These are phyloP conservation scores for Phaeoacremonium minimum DNA, from an alignment of 2,329 filamentous ascomycete species.

Conservation along the genomic window DNA sequence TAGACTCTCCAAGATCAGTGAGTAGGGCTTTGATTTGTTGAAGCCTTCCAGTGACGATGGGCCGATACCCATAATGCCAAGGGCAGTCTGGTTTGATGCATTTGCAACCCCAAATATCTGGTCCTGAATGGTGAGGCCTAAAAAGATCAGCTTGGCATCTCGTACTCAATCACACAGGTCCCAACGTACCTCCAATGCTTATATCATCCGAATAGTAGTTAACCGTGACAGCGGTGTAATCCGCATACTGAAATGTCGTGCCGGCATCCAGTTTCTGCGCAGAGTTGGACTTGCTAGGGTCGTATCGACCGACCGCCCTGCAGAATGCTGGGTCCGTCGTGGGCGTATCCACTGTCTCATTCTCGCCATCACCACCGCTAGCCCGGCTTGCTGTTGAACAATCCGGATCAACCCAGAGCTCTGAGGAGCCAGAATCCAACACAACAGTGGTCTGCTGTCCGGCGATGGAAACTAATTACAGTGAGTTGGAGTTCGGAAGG, in stretches of 20 bases:
- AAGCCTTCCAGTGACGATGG: neutral
- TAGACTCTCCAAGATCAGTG: slow-evolving; percentile 2
- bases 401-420: slow-evolving; percentile 13
- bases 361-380: neutral
- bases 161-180: too few species aligned
- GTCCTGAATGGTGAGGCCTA: neutral
- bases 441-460: slow-evolving; percentile 14
- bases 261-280: neutral
- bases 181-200: slow-evolving; percentile 2
- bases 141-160: neutral
- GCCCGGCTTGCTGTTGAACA: slow-evolving; percentile 1
- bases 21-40: slow-evolving; percentile 1
- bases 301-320: slow-evolving; percentile 1
- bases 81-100: neutral
- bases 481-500: neutral
- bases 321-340: slow-evolving; percentile 1
- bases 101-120: slow-evolving; percentile 5
- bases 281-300: slow-evolving; percentile 1
- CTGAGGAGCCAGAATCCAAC: slow-evolving; percentile 14
- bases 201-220: slow-evolving; percentile 1
- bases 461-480: neutral
- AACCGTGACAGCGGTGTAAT: neutral
- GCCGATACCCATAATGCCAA: slow-evolving; percentile 3
- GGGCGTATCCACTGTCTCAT: neutral
- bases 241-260: neutral